Base-by-base conservation (phyloP, 306 rosid species). In the Castanea mollissima region DNA sequence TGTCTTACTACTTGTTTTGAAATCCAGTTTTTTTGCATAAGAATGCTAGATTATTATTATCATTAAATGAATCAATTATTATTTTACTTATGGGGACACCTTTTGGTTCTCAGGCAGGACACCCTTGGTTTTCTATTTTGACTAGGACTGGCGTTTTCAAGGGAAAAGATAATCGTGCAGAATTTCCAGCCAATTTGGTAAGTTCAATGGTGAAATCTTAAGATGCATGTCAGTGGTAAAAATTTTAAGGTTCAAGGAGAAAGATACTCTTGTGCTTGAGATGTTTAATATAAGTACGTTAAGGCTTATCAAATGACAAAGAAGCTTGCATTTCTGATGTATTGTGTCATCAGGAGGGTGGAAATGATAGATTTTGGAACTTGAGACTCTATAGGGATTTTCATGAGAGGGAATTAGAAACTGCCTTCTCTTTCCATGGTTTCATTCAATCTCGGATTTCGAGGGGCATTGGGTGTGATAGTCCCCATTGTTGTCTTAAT, bases 121-220 rank as follows among this genome's bases (percentile, higher is more conserved):
- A 85, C 77, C 98, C 97, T 76, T 94, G 98, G 98, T 94, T 94
- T 90, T 92, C 97, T 54, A 94, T 94, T 84, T 86, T 94, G 82
- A 94, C 97, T 25, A 90, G 97, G 85, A 92, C 94, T 0, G 98
- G 98, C 16, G 97, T 92, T 84, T 94, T 91, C 82, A 94, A 88
- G 89, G 98, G 92, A 74, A 86, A 84, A 80, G 93, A 78, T 74
- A 94, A 94, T 85, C 94, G 92, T 80, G 81, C 75, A 67, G 64
- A 84, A 74, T 79, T 72, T 74, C 82, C 83, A 31, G 91, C 91
- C n/a, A 86, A 88, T 79, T 76, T 83, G 91, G 91, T 88, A 81
- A 81, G 74, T 83, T 63, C 79, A 31, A 14, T 49, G 21, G 14
- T 64, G 70, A 64, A 14, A 32, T 56, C 32, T 73, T 51, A 58